phyloP scores from a whole-genome alignment of 2,329 filamentous ascomycete genomes.

The Allantophomopsis cytisporea region DNA sequence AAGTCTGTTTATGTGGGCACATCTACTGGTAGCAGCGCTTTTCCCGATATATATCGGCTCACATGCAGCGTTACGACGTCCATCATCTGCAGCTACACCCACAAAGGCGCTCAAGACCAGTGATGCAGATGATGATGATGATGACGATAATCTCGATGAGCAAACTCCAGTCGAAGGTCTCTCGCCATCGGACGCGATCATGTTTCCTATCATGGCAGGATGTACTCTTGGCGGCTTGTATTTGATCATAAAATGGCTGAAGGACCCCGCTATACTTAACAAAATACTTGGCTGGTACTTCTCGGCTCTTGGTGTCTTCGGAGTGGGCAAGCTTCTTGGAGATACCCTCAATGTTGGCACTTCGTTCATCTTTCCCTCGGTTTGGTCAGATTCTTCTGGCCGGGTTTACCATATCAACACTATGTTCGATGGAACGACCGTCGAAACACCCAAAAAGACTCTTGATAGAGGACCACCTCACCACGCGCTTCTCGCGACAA shows the following conservation, averaged over 20 bases:
- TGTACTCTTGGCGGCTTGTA: constrained; percentile 63
- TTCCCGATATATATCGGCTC: constrained; percentile 76
- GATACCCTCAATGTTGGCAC: constrained; percentile 53
- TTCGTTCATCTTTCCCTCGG: constrained; percentile 59
- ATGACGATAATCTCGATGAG: constrained; percentile 33
- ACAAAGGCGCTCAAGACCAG: constrained; percentile 26
- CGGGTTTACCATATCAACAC: constrained; percentile 31
- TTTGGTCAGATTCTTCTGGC: constrained; percentile 39
- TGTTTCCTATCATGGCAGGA: constrained; percentile 72
- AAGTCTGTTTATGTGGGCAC: constrained; percentile 19
- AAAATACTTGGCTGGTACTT: constrained; percentile 77
- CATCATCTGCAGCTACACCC: constrained; percentile 56
- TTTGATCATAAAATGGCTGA: constrained; percentile 76
- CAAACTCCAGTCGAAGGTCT: constrained; percentile 55
- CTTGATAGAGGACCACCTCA: constrained; percentile 3
- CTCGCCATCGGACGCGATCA: constrained; percentile 64
- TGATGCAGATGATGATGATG: constrained; percentile 27
- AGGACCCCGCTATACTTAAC: constrained; percentile 71
- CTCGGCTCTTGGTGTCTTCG: constrained; percentile 64
- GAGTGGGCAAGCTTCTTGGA: constrained; percentile 59
- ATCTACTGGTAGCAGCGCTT: constrained; percentile 55
- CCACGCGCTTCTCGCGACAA: constrained; percentile 8
- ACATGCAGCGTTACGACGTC: constrained; percentile 73
- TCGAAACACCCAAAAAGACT: constrained; percentile 1
- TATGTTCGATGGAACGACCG: constrained; percentile 7